Base-by-base conservation (phyloP, 2,329 filamentous ascomycete genomes). In the Diaporthe nobilis region DNA sequence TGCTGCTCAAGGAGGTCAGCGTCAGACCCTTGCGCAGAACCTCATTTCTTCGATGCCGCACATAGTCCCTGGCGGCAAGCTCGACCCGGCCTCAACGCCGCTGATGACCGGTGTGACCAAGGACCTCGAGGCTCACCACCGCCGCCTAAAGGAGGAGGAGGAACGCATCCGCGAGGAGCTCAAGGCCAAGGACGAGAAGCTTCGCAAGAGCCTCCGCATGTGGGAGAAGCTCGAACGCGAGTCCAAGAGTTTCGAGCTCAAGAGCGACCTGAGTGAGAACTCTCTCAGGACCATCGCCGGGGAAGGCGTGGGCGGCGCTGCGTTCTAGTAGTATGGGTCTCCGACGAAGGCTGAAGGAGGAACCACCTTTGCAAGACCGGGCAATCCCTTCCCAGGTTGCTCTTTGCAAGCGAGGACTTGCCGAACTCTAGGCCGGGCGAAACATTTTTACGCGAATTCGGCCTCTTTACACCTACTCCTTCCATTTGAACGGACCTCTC, bases 201-300 rank as follows among this genome's bases (percentile, higher is more conserved):
- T 91, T 53, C 85, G 89, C 42, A 88, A 87, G 82, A 89, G 85
- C 73, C 82, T 92, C 51, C 85, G 87, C 60, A 79, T 85, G 39
- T 92, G 90, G 88, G 87, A 91, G 72, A 86, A 85, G 79, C 84
- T 90, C 60, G 88, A 90, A 80, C 85, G 90, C 37, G 90, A 92
- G 79, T 85, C 86, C 6, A 86, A 87, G 70, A 85, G 87, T 1
- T 88, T 88, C 83, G 88, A 90, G 82, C 84, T 91, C 60, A 86
- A 88, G 71, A 90, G 88, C 58, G 89, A 91, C 65, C 81, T 91
- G 76, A 90, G 88, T 75, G 89, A 91, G 82, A 86, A 86, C 82
- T 89, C 87, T 76, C 85, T 92, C 79, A 88, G 89, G 81, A 91
- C 88, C 71, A 83, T 91, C 75, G 87, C 89, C 0, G 90, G 90